Conservation (phyloP, 2,329 filamentous ascomycete species). For the Botrytis elliptica region DNA sequence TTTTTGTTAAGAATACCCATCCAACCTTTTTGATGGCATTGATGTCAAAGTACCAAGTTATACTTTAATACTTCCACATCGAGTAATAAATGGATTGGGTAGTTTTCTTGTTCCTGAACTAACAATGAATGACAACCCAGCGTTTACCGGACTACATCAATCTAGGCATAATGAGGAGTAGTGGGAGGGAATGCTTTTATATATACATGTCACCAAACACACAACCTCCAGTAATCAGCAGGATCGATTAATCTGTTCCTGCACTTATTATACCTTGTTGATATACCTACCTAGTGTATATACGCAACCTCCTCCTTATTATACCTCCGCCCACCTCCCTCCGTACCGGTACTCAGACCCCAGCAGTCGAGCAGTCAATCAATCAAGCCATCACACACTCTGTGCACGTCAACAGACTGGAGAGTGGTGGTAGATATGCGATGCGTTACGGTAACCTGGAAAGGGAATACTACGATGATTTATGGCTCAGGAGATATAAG, state of each 20-base stretch:
- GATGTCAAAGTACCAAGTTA: background rate
- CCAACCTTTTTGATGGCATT: background rate
- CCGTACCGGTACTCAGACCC: no score
- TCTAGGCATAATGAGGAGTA: background rate
- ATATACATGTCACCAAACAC: no score
- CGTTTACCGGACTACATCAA: background rate
- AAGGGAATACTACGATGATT: background rate
- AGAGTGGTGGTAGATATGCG: background rate
- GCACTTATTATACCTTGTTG: no score
- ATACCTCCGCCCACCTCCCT: no score
- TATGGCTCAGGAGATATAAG: background rate
- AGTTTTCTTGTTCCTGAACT: background rate
- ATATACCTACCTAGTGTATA: no score
- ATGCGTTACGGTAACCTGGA: background rate
- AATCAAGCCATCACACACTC: background rate
- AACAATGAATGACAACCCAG: background rate
- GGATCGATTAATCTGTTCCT: no score
- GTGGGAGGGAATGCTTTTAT: no score
- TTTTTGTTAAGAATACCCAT: background rate
- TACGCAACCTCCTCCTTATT: no score
- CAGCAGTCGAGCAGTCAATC: background rate
- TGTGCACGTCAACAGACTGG: background rate
- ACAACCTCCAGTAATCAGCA: no score
- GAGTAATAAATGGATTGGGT: background rate
- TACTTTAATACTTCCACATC: background rate